Evolutionary conservation across 1,139 yeast genomes (phyloP).

Genomic region (Suhomyces bolitotheri): DNA sequence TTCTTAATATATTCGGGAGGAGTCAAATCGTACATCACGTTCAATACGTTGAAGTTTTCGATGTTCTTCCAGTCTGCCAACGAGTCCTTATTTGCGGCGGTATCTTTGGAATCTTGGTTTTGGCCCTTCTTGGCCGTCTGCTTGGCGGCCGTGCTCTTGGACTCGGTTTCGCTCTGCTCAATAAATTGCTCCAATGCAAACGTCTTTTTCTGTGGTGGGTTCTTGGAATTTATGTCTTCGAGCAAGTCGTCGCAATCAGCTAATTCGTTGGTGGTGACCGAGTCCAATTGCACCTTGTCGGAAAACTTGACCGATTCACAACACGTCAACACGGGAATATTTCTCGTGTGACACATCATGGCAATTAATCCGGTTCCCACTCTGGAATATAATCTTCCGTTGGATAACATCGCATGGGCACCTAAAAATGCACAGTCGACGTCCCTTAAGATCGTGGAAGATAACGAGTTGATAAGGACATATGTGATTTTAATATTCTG

Average conservation of each 20-base stretch:
- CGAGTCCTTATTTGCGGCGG: constrained; percentile 34
- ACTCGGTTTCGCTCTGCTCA: constrained; percentile 37
- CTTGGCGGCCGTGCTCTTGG: constrained; percentile 20
- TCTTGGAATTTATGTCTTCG: constrained; percentile 43
- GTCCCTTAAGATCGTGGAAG: constrained; percentile 72
- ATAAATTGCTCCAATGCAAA: constrained; percentile 68
- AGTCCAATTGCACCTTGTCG: constrained; percentile 92
- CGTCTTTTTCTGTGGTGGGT: constrained; percentile 62
- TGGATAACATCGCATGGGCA: constrained; percentile 95
- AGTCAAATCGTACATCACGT: constrained; percentile 89
- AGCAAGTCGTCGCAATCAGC: constrained; percentile 81
- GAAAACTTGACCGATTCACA: constrained; percentile 95
- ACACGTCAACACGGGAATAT: constrained; percentile 91
- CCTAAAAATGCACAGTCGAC: constrained; percentile 92
- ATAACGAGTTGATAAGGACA: constrained; percentile 74
- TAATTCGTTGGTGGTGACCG: constrained; percentile 89
- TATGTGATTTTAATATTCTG: constrained; percentile 50
- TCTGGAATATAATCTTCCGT: constrained; percentile 88
- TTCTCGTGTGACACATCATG: constrained; percentile 83
- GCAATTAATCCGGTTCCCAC: constrained; percentile 96
- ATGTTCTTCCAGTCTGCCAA: constrained; percentile 66
- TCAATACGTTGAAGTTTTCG: constrained; percentile 69
- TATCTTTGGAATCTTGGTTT: constrained; percentile 15
- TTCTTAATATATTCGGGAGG: constrained; percentile 94
- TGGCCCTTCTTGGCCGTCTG: constrained; percentile 26